These are phyloP conservation scores for Ensete ventricosum DNA, from an alignment of 176 grass and related monocot genomes.

Conservation along the genomic window DNA sequence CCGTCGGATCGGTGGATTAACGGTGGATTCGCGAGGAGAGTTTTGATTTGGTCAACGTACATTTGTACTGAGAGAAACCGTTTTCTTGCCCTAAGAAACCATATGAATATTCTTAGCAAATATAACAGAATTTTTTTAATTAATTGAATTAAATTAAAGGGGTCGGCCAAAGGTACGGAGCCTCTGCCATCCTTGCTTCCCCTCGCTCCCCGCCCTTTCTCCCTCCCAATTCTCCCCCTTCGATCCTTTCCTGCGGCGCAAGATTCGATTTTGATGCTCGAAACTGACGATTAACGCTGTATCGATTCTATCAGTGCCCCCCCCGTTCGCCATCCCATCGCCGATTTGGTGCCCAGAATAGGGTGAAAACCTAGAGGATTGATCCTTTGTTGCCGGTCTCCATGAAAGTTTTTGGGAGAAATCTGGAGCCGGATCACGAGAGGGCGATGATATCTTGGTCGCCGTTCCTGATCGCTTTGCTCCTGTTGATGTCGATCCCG, in stretches of 20 bases:
- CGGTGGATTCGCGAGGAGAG: no score
- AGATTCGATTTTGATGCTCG: not conserved
- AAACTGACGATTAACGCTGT: not conserved
- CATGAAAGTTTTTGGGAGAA: not conserved
- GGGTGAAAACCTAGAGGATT: not conserved
- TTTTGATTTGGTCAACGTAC: no score
- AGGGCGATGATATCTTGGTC: slow-evolving; percentile 27
- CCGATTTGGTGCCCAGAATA: not conserved
- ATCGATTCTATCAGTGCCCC: not conserved
- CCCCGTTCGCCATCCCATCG: not conserved
- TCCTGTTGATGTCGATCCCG: slow-evolving; percentile 59
- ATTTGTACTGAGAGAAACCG: no score
- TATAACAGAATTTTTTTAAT: no score
- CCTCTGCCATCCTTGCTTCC: no score
- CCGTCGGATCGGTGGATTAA: no score
- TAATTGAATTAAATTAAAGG: no score
- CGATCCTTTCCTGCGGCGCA: not conserved
- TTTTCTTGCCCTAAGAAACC: no score
- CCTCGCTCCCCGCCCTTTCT: not conserved
- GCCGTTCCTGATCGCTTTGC: slow-evolving; percentile 54
- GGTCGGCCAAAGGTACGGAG: no score
- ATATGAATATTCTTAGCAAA: no score
- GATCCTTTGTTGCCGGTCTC: no score
- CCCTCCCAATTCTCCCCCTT: not conserved
- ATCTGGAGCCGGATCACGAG: not conserved